A percentile compares a stretch with the other conserved stretches of the same genome.
These are phyloP conservation scores for Kalanchoe fedtschenkoi DNA, from an alignment of 164 flowering plant species.

Conservation along the genomic window DNA sequence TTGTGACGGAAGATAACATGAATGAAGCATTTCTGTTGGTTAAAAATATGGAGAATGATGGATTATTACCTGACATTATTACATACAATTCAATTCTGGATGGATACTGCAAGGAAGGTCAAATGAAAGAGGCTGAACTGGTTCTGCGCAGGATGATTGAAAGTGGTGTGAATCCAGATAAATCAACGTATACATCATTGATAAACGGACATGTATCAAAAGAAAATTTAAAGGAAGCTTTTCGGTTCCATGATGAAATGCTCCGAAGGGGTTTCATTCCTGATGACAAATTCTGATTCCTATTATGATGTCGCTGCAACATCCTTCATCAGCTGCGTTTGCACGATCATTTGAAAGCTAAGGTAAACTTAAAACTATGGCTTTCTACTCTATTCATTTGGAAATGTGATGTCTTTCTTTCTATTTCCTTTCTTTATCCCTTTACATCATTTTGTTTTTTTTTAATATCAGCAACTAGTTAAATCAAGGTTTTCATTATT, in stretches of 20 bases:
- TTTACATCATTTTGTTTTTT: background rate
- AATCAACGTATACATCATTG: conserved; percentile 52
- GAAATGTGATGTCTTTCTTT: background rate
- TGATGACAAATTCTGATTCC: conserved; percentile 57
- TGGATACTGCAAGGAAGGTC: conserved; percentile 59
- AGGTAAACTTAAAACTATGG: background rate
- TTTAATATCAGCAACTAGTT: background rate
- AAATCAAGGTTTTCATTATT: background rate
- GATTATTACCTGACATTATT: conserved; percentile 48
- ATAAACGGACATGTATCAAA: conserved; percentile 64
- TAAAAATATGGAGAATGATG: conserved; percentile 50
- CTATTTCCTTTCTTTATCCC: too few species aligned
- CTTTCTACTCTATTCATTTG: background rate
- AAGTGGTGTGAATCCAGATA: conserved; percentile 61
- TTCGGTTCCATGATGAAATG: conserved; percentile 86
- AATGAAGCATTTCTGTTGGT: conserved; percentile 39
- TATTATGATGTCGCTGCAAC: background rate
- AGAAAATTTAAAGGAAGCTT: conserved; percentile 70
- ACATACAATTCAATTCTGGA: conserved; percentile 54
- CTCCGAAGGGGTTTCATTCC: conserved; percentile 70
- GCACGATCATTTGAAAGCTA: background rate
- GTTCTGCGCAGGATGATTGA: conserved; percentile 47
- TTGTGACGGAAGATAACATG: conserved; percentile 49
- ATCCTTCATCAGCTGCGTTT: background rate
- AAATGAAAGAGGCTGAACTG: conserved; percentile 63